Conservation (phyloP, 305 asterid genomes). For the Coffea humblotiana region DNA sequence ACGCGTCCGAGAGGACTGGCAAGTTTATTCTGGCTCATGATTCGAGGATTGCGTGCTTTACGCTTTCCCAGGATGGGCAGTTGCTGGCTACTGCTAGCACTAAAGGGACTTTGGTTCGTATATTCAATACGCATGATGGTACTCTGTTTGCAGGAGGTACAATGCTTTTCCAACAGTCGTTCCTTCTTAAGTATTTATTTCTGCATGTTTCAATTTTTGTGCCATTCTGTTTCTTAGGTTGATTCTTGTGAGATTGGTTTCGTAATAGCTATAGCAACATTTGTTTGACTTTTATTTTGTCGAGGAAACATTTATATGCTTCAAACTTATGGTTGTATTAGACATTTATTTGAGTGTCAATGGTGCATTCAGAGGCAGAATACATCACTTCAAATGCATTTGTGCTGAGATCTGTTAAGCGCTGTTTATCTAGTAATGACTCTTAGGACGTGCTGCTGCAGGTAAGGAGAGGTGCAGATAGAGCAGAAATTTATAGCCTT, state of each 20-base stretch:
- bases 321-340: not conserved
- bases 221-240: slow-evolving; percentile 3
- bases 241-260: not conserved
- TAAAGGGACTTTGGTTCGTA: slow-evolving; percentile 81
- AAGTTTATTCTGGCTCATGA: slow-evolving; percentile 86
- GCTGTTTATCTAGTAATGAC: not conserved
- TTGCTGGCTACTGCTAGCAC: slow-evolving; percentile 86
- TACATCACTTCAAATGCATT: not conserved
- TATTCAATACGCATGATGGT: slow-evolving; percentile 74
- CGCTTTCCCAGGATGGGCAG: slow-evolving; percentile 80
- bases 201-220: not conserved
- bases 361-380: not conserved
- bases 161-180: not conserved
- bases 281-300: not conserved
- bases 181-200: not conserved
- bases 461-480: slow-evolving; percentile 93
- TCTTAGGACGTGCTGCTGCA: slow-evolving; percentile 38
- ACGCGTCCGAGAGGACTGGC: slow-evolving; percentile 58
- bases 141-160: slow-evolving; percentile 83
- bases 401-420: not conserved
- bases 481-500: slow-evolving; percentile 89
- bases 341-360: not conserved
- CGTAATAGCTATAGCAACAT: not conserved
- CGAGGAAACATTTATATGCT: not conserved
- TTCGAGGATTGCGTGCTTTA: slow-evolving; percentile 77